Evolutionary conservation across 371 early-diverging fungal species (phyloP).

Genomic region (Apophysomyces elegans): DNA sequence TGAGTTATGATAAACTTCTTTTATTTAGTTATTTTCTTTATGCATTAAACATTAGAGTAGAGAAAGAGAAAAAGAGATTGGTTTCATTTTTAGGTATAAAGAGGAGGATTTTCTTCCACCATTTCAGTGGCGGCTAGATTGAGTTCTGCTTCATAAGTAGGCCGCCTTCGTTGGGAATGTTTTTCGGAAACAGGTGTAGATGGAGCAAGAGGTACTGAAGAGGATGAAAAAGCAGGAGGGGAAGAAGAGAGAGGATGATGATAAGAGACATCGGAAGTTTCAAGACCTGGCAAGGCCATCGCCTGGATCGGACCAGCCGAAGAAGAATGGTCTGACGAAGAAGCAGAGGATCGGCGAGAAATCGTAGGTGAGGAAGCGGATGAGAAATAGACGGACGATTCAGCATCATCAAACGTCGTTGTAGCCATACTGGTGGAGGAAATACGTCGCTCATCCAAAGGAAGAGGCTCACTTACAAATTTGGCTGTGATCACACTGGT

Average conservation of each 20-base stretch:
- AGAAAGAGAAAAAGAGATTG: too few relatives aligned
- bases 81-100: too few relatives aligned
- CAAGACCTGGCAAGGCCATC: neutral
- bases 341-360: constrained; percentile 1
- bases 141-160: constrained; percentile 2
- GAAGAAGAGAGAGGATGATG: too few relatives aligned
- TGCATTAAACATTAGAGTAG: too few relatives aligned
- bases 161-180: neutral
- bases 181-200: neutral
- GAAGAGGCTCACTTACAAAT: neutral
- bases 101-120: neutral
- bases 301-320: neutral
- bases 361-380: constrained; percentile 10
- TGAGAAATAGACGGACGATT: constrained; percentile 31
- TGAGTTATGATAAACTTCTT: too few relatives aligned
- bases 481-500: constrained; percentile 7
- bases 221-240: too few relatives aligned
- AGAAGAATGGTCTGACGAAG: neutral
- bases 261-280: neutral
- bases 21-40: too few relatives aligned
- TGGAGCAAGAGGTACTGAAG: too few relatives aligned
- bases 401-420: constrained; percentile 15
- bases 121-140: neutral
- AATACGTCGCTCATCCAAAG: constrained; percentile 1
- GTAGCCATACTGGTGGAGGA: constrained; percentile 13